These are phyloP conservation scores for Russula lepida DNA, from an alignment of 768 basidiomycete species.

Conservation along the genomic window DNA sequence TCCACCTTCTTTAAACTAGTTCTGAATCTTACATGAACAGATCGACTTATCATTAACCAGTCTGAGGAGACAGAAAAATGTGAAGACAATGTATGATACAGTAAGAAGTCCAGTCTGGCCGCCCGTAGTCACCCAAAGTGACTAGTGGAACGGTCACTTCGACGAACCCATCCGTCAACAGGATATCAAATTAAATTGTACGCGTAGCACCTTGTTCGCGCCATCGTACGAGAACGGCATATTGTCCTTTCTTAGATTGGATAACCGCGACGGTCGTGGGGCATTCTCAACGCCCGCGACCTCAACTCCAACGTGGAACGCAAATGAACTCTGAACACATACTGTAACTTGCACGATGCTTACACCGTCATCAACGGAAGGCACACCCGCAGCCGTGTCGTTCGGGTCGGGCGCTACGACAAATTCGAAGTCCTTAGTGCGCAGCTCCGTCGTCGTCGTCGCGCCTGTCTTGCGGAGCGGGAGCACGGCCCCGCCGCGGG, in stretches of 20 bases:
- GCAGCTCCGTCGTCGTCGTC: constrained; percentile 52
- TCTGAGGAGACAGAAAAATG: no score
- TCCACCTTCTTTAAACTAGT: no score
- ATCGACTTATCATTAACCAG: no score
- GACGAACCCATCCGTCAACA: constrained; percentile 33
- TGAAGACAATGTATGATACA: neutral
- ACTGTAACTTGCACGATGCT: constrained; percentile 33
- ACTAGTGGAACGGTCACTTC: constrained; percentile 5
- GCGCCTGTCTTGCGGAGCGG: constrained; percentile 47
- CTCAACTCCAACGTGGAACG: constrained; percentile 26
- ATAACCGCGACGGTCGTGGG: constrained; percentile 23
- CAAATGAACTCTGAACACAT: constrained; percentile 27
- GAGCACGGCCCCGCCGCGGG: constrained; percentile 50
- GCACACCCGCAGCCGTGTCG: constrained; percentile 42
- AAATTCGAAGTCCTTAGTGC: constrained; percentile 50
- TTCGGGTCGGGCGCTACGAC: constrained; percentile 47
- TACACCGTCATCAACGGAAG: constrained; percentile 62
- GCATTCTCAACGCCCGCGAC: constrained; percentile 25
- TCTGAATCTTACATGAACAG: no score
- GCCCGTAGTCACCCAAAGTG: neutral
- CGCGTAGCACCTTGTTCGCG: constrained; percentile 36
- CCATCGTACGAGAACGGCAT: constrained; percentile 31
- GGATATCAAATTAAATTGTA: constrained; percentile 33
- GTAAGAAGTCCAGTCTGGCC: neutral
- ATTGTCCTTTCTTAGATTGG: constrained; percentile 20